Percentiles rank a stretch among this genome's conserved stretches.
These are phyloP conservation scores for Ambrosiella beaveri DNA, from an alignment of 2,329 filamentous ascomycete genomes.

Conservation along the genomic window DNA sequence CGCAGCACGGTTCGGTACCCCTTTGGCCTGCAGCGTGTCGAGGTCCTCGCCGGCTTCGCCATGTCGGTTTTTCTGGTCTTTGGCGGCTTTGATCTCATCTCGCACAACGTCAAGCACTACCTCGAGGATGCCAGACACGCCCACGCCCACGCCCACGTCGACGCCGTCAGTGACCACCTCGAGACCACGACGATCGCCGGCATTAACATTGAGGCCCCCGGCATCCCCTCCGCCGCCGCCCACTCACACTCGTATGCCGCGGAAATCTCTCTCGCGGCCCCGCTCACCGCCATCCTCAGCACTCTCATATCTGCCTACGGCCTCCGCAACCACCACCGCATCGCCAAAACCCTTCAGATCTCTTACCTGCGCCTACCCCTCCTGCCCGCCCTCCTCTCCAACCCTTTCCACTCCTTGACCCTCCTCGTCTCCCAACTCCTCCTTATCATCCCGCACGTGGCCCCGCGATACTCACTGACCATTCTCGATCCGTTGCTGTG, in stretches of 20 bases:
- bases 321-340: slow-evolving; percentile 77
- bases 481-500: slow-evolving; percentile 25
- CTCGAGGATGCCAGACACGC: slow-evolving; percentile 39
- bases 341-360: slow-evolving; percentile 80
- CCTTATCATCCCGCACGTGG: slow-evolving; percentile 55
- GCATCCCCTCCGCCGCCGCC: background rate
- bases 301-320: slow-evolving; percentile 77
- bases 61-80: slow-evolving; percentile 95
- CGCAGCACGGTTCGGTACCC: slow-evolving; percentile 83
- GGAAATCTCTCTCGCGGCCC: slow-evolving; percentile 59
- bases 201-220: background rate
- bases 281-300: slow-evolving; percentile 62
- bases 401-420: slow-evolving; percentile 88
- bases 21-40: slow-evolving; percentile 78
- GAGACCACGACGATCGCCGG: slow-evolving; percentile 18
- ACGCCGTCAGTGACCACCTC: background rate
- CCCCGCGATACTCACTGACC: slow-evolving; percentile 42
- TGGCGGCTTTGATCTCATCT: slow-evolving; percentile 88
- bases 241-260: slow-evolving; percentile 55
- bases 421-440: slow-evolving; percentile 70
- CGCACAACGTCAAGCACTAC: slow-evolving; percentile 84
- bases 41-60: slow-evolving; percentile 88
- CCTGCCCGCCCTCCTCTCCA: slow-evolving; percentile 71
- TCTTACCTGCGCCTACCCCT: slow-evolving; percentile 50
- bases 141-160: background rate